phyloP scores from a whole-genome alignment of 257 asterid species.

The Solanum arcanum region DNA sequence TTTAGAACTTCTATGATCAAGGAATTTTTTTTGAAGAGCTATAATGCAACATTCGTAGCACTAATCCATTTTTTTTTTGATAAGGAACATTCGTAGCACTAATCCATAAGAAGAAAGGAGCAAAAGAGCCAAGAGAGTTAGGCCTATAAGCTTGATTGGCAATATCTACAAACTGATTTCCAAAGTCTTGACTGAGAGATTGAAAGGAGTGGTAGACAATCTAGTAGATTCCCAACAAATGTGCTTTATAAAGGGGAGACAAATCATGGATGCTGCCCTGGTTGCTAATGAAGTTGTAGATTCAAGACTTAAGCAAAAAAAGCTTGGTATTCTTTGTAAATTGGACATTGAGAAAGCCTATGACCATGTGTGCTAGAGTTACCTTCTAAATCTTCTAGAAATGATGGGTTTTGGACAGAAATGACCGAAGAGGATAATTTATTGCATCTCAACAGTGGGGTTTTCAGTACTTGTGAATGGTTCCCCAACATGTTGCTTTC shows the following conservation, averaged over 20 bases:
- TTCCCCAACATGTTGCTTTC: neutral
- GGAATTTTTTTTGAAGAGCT: neutral
- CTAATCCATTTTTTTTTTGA: neutral
- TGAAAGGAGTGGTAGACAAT: neutral
- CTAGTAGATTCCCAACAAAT: neutral
- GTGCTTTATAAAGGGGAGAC: neutral
- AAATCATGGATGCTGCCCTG: neutral
- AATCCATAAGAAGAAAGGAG: neutral
- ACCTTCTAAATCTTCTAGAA: neutral
- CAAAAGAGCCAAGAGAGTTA: neutral
- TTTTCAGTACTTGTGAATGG: neutral
- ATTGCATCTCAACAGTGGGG: neutral
- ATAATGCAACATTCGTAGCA: neutral
- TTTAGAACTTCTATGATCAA: neutral
- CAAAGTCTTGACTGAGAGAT: neutral
- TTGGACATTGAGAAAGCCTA: neutral
- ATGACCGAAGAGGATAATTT: neutral
- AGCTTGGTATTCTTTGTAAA: neutral
- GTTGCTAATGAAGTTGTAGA: neutral
- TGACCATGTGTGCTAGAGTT: neutral
- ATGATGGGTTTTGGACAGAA: neutral
- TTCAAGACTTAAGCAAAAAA: neutral
- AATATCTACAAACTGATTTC: neutral
- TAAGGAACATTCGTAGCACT: neutral
- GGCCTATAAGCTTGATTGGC: neutral